Percentiles rank a stretch among this genome's conserved stretches.
These are phyloP conservation scores for Terana coerulea DNA, from an alignment of 768 basidiomycete species.

Conservation along the genomic window DNA sequence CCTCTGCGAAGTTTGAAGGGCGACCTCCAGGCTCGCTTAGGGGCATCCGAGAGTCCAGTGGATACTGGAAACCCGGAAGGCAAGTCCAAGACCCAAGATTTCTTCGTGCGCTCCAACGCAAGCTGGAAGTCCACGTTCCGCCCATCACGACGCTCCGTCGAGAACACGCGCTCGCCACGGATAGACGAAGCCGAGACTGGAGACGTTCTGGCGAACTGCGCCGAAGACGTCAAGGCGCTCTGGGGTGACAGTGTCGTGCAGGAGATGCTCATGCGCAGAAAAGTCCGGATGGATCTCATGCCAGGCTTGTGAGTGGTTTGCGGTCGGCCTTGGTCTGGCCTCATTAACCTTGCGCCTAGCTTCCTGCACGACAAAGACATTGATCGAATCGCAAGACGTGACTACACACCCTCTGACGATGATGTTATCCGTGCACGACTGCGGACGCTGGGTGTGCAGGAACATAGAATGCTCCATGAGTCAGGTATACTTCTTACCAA, in stretches of 20 bases:
- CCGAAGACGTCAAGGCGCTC: conserved; percentile 61
- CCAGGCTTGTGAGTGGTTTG: conserved; percentile 73
- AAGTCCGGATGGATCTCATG: conserved; percentile 58
- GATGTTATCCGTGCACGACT: conserved; percentile 81
- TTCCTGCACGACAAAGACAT: conserved; percentile 59
- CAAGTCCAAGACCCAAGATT: conserved; percentile 18
- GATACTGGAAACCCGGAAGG: too few species aligned
- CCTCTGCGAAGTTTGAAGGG: conserved; percentile 55
- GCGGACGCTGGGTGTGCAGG: conserved; percentile 75
- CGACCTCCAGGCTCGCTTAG: conserved; percentile 57
- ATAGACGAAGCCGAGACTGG: conserved; percentile 47
- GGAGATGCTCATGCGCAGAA: conserved; percentile 50
- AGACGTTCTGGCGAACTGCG: conserved; percentile 56
- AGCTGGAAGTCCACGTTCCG: conserved; percentile 25
- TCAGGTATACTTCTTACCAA: conserved; percentile 41
- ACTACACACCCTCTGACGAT: conserved; percentile 67
- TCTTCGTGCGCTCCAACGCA: conserved; percentile 26
- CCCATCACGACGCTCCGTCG: conserved; percentile 11
- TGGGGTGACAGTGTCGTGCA: conserved; percentile 66
- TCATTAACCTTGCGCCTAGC: conserved; percentile 32
- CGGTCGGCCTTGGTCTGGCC: too few species aligned
- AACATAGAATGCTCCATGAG: conserved; percentile 65
- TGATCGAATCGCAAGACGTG: conserved; percentile 57
- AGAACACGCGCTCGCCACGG: not conserved
- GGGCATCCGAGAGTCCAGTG: conserved; percentile 36